These are phyloP conservation scores for Ustilago nuda DNA, from an alignment of 1,284 basidiomycete species.

Conservation along the genomic window DNA sequence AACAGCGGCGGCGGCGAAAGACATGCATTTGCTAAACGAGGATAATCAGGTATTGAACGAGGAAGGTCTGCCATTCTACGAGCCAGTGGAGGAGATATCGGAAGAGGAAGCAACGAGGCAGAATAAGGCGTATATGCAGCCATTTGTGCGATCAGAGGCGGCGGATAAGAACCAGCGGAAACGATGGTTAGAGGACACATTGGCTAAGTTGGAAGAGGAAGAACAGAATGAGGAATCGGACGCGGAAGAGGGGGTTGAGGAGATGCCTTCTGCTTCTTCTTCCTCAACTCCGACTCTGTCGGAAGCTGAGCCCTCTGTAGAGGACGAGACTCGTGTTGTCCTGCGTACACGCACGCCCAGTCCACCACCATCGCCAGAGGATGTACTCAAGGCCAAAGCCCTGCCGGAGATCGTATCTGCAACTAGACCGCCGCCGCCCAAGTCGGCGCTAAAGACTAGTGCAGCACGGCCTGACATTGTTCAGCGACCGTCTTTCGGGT, in stretches of 20 bases:
- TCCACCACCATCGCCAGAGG: constrained; percentile 44
- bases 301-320: constrained; percentile 1
- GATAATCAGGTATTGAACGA: constrained; percentile 63
- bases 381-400: constrained; percentile 8
- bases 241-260: constrained; percentile 10
- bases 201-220: constrained; percentile 60
- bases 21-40: constrained; percentile 40
- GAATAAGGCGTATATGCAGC: constrained; percentile 49
- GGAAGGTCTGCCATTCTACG: constrained; percentile 67
- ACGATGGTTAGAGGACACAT: constrained; percentile 58
- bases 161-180: constrained; percentile 40
- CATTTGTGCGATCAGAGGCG: constrained; percentile 22
- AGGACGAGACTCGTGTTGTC: constrained; percentile 44
- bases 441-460: constrained; percentile 41
- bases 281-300: background rate
- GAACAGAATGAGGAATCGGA: constrained; percentile 30
- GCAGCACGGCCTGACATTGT: constrained; percentile 25
- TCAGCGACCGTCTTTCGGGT: constrained; percentile 42
- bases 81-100: constrained; percentile 57
- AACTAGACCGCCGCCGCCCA: constrained; percentile 41
- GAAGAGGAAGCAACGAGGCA: constrained; percentile 27
- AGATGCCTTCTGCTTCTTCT: background rate
- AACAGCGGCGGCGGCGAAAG: background rate
- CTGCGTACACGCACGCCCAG: constrained; percentile 37
- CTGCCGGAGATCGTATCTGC: constrained; percentile 49